Conservation (phyloP, 2,329 filamentous ascomycete species). For the Nemania sp. region DNA sequence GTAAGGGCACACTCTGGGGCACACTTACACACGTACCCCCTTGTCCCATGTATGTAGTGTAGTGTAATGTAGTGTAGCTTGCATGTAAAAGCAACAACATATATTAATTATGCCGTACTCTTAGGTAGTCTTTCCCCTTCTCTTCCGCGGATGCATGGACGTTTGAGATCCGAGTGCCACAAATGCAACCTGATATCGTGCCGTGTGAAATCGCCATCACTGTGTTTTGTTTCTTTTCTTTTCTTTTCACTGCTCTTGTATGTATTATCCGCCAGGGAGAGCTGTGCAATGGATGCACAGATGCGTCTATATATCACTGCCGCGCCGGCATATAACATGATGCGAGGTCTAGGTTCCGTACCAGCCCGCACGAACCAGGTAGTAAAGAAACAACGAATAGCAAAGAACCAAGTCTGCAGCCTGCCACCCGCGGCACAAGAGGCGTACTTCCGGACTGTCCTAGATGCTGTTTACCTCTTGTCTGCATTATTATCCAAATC, state of each 20-base stretch:
- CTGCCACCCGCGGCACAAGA: constrained; percentile 11
- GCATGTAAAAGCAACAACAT: constrained; percentile 1
- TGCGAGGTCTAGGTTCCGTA: neutral
- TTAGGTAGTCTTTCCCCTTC: neutral
- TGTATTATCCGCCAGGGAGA: no score
- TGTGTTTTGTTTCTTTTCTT: constrained; percentile 1
- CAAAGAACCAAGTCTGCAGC: constrained; percentile 9
- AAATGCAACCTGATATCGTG: constrained; percentile 10
- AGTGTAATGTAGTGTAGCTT: neutral
- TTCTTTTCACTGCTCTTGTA: neutral
- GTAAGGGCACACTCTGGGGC: no score
- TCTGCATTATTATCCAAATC: neutral
- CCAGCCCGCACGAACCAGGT: neutral
- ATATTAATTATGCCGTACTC: neutral
- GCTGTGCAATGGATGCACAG: no score
- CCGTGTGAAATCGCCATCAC: neutral
- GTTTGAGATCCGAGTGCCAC: constrained; percentile 21
- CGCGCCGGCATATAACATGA: constrained; percentile 4
- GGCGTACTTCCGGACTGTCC: neutral
- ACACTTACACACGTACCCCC: neutral
- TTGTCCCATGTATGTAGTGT: neutral
- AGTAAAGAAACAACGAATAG: neutral
- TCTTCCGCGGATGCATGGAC: constrained; percentile 16
- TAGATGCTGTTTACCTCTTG: neutral
- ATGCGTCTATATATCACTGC: neutral